Conservation (phyloP, 106 monocot genomes). For the Acorus calamus region DNA sequence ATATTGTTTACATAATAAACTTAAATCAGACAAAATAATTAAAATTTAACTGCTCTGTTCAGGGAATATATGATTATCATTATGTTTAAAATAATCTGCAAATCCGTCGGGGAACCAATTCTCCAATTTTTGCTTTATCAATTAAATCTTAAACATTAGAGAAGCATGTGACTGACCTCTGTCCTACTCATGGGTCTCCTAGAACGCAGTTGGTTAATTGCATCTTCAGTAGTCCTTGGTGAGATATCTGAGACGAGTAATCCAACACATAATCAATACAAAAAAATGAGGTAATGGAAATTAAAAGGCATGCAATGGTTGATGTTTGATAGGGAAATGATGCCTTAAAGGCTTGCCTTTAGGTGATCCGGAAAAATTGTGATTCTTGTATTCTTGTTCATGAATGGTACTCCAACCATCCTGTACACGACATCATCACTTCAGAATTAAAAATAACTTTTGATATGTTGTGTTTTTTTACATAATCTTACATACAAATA, state of each 20-base stretch:
- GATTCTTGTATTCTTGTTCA: constrained; percentile 30
- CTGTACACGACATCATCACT: constrained; percentile 20
- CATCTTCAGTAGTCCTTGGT: constrained; percentile 56
- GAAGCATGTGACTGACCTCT: constrained; percentile 37
- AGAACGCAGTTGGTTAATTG: constrained; percentile 68
- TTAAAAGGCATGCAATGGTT: neutral
- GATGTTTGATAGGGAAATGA: too few species aligned
- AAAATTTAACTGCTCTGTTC: too few species aligned
- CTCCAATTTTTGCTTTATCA: neutral
- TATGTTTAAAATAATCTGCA: neutral
- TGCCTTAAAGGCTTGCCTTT: constrained; percentile 25
- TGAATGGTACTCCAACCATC: constrained; percentile 48
- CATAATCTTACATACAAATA: neutral
- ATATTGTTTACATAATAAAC: too few species aligned
- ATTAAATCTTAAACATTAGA: neutral
- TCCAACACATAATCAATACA: neutral
- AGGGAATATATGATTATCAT: too few species aligned
- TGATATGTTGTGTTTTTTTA: neutral
- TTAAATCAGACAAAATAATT: too few species aligned
- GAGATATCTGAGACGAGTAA: neutral
- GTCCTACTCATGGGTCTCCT: constrained; percentile 89
- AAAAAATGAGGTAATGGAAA: too few species aligned
- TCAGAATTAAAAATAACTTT: neutral
- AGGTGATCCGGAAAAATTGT: constrained; percentile 21
- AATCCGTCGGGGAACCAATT: neutral